Conservation (phyloP, 2,329 filamentous ascomycete genomes). For the Fusarium newnesense region DNA sequence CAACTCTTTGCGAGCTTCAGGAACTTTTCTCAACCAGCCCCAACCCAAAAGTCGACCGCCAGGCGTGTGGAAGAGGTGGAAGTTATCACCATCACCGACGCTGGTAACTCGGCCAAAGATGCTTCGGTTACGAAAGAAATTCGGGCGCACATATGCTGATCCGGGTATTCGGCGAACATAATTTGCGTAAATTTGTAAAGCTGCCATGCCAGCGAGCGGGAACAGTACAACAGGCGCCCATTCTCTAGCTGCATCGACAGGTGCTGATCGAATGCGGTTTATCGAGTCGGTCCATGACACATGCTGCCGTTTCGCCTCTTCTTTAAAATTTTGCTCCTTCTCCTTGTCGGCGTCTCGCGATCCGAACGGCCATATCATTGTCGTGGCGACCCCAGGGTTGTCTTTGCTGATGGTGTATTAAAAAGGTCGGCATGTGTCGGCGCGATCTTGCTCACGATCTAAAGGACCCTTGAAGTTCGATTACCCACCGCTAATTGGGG, state of each 20-base stretch:
- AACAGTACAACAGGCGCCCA: constrained; percentile 54
- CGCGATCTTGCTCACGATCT: constrained; percentile 1
- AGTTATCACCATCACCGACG: constrained; percentile 96
- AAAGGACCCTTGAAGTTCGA: constrained; percentile 28
- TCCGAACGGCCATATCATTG: constrained; percentile 56
- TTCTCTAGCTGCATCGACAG: constrained; percentile 51
- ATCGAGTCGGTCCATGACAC: constrained; percentile 55
- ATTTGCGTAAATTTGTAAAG: constrained; percentile 70
- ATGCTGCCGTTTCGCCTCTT: constrained; percentile 40
- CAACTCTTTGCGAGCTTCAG: constrained; percentile 73
- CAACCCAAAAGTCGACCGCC: constrained; percentile 89
- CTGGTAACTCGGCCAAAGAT: constrained; percentile 89
- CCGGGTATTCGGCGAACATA: constrained; percentile 88
- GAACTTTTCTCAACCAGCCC: constrained; percentile 88
- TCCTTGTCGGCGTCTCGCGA: constrained; percentile 43
- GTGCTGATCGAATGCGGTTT: constrained; percentile 39
- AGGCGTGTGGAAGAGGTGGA: constrained; percentile 93
- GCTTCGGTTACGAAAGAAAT: constrained; percentile 78
- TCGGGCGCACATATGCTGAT: constrained; percentile 77
- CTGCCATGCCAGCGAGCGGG: constrained; percentile 52
- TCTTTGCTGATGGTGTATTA: constrained; percentile 29
- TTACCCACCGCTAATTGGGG: constrained; percentile 36
- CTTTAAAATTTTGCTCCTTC: constrained; percentile 24
- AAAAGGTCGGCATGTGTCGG: constrained; percentile 26
- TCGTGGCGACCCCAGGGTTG: constrained; percentile 47